Base-by-base conservation (phyloP, 257 asterid species). In the Solanum pinnatisectum region DNA sequence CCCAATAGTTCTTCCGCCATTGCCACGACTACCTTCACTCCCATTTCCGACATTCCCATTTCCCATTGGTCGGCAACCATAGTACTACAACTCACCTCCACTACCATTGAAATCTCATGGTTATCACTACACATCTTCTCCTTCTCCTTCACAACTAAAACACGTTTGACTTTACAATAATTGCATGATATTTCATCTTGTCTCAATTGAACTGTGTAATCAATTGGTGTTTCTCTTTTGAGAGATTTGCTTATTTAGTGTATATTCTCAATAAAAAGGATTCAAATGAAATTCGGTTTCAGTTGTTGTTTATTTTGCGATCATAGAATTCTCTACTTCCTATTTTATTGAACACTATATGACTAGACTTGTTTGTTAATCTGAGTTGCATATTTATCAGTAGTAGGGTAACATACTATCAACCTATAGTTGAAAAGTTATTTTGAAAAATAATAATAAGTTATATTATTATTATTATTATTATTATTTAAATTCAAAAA, bases 1-100 rank as follows among this genome's bases (percentile, higher is more conserved):
- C 37, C 37, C 6, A 35, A 3, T n/a, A n/a, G n/a, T n/a, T n/a
- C n/a, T 35, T 9, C 44, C 12, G 0, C 10, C 44, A 40, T 0
- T 40, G 0, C 44, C 44, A 9, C 44, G 4, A 40, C 13, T 10
- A 40, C 46, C 46, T 39, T 11, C 3, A 39, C 11, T 39, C 42
- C 42, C 42, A 39, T 0, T 40, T 40, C 46, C 1, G 0, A 5
- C 49, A 42, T 11, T 0, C 0, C 77, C 77, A 14, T 32, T 30
- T 30, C 6, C 39, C 11, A 1, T 16, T 72, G 13, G 5, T 72
- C 44, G 11, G 37, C 46, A 7, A 35, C 81, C 9, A 15, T 73
- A 73, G 81, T 35, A 35, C 4, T 35, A 35, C 0, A 35, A 18
- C 46, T 3, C 30, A 20, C 46, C 46, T 73, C 46, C 81, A 10